These are phyloP conservation scores for Evernia prunastri DNA, from an alignment of 495 filamentous ascomycete genomes.

Conservation along the genomic window DNA sequence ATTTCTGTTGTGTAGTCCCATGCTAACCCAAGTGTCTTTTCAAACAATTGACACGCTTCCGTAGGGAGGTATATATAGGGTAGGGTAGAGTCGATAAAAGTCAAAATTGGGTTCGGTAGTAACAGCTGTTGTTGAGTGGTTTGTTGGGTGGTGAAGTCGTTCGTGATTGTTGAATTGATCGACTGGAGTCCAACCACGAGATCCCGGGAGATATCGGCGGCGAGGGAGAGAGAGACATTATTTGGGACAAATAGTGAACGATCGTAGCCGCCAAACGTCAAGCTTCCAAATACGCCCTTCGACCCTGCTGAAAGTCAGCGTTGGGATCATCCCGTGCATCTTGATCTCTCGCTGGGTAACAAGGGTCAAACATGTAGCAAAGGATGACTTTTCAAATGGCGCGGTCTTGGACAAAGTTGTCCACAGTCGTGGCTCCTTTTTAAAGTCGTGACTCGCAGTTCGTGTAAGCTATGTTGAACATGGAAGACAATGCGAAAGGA, in stretches of 20 bases:
- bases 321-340: neutral
- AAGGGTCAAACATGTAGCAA: neutral
- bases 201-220: conserved; percentile 44
- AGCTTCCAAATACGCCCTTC: conserved; percentile 42
- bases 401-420: neutral
- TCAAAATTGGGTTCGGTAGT: conserved; percentile 23
- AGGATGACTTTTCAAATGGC: neutral
- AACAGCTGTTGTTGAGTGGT: too few relatives aligned
- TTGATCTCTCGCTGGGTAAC: neutral
- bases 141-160: conserved; percentile 3
- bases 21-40: conserved; percentile 43
- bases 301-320: conserved; percentile 31
- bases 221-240: conserved; percentile 43
- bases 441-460: neutral
- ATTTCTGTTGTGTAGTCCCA: conserved; percentile 38
- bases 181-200: conserved; percentile 44
- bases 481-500: neutral
- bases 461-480: neutral
- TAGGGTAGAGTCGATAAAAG: conserved; percentile 50
- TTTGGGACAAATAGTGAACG: conserved; percentile 44
- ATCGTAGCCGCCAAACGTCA: conserved; percentile 55
- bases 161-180: conserved; percentile 34
- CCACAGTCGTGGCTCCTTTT: neutral
- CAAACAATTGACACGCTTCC: conserved; percentile 47
- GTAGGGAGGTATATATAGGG: conserved; percentile 50